A percentile compares a stretch with the other conserved stretches of the same genome.
Conservation (phyloP, 78 protist species). For the Dictyostelium citrinum region DNA sequence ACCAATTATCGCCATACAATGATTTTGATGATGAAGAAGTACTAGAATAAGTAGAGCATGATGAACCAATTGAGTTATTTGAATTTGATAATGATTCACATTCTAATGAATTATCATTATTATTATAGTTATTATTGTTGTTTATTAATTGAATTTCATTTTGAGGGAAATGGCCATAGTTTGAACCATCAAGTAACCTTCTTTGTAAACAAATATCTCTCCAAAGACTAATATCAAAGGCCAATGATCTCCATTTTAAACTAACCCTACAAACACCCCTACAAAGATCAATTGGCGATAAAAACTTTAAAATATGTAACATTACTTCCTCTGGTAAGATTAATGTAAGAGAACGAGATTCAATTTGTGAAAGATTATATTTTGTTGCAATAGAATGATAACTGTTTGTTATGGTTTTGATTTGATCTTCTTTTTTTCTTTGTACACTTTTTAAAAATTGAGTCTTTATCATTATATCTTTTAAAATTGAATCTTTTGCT, state of each 20-base stretch:
- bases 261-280: conserved; percentile 54
- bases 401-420: conserved; percentile 51
- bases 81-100: not conserved
- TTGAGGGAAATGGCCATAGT: not conserved
- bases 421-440: conserved; percentile 48
- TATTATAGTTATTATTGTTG: not conserved
- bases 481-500: conserved; percentile 16
- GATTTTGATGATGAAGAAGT: not conserved
- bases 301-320: conserved; percentile 57
- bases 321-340: conserved; percentile 66
- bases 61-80: not conserved
- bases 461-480: conserved; percentile 15
- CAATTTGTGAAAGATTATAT: conserved; percentile 28
- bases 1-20: conserved; percentile 22
- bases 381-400: conserved; percentile 39
- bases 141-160: not conserved
- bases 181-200: conserved; percentile 39
- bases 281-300: conserved; percentile 57
- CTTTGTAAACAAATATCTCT: conserved; percentile 62
- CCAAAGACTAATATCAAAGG: conserved; percentile 67
- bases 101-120: not conserved
- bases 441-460: conserved; percentile 5
- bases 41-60: not conserved
- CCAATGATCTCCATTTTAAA: conserved; percentile 34
- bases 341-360: conserved; percentile 19